These are phyloP conservation scores for Tricholoma matsutake DNA, from an alignment of 768 basidiomycete species.

Conservation along the genomic window DNA sequence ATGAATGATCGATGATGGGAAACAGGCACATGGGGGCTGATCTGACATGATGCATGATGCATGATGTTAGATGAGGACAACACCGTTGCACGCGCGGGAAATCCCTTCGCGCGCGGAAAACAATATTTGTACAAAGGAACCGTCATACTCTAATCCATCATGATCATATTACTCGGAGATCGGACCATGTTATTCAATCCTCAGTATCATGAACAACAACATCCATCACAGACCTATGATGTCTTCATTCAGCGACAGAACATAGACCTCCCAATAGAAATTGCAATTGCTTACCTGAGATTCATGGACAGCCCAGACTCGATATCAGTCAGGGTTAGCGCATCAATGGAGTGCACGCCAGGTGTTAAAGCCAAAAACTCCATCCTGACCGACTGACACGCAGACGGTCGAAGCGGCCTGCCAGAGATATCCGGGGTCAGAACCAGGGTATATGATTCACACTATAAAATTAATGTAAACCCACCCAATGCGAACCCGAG, in stretches of 20 bases:
- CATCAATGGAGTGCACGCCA: slow-evolving; percentile 75
- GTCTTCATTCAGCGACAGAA: slow-evolving; percentile 5
- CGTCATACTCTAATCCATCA: too few species aligned
- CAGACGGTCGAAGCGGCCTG: slow-evolving; percentile 76
- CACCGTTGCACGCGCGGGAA: too few species aligned
- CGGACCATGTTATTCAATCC: background rate
- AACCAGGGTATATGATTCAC: background rate
- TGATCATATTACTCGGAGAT: background rate
- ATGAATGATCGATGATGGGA: too few species aligned
- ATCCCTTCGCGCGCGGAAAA: too few species aligned
- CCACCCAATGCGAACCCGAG: slow-evolving; percentile 76
- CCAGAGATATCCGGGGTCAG: background rate
- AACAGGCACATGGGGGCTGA: too few species aligned
- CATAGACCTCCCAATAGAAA: background rate
- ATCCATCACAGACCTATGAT: slow-evolving; percentile 65
- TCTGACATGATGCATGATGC: too few species aligned
- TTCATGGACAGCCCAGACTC: slow-evolving; percentile 73
- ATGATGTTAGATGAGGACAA: too few species aligned
- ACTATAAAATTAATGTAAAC: slow-evolving; percentile 26
- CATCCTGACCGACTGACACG: slow-evolving; percentile 86
- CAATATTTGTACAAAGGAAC: too few species aligned
- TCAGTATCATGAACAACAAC: slow-evolving; percentile 40
- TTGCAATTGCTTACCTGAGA: slow-evolving; percentile 52
- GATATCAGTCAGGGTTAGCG: slow-evolving; percentile 69
- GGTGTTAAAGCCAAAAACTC: slow-evolving; percentile 77